Conservation (phyloP, 1,284 basidiomycete genomes). For the Ganoderma meredithae region DNA sequence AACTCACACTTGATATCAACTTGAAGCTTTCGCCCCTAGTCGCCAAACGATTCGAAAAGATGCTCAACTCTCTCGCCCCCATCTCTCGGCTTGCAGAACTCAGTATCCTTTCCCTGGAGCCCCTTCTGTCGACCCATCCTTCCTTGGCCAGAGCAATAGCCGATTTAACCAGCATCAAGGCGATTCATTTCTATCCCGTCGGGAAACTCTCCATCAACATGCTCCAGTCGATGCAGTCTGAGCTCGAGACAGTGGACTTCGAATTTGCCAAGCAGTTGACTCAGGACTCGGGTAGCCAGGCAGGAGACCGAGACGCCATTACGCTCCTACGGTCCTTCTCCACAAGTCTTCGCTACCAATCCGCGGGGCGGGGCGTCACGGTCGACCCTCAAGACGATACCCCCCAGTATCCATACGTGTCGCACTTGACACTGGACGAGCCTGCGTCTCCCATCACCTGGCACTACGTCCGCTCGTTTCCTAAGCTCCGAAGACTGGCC, state of each 20-base stretch:
- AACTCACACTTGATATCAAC: background rate
- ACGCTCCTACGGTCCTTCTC: background rate
- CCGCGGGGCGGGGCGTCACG: background rate
- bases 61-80: background rate
- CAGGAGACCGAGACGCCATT: background rate
- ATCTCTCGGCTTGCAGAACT: background rate
- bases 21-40: background rate
- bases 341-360: background rate
- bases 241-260: background rate
- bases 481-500: background rate
- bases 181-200: background rate
- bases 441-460: background rate
- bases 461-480: background rate
- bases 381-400: background rate
- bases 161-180: background rate
- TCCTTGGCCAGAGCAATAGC: background rate
- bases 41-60: background rate
- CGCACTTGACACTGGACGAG: background rate
- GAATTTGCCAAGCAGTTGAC: background rate
- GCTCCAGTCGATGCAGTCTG: background rate
- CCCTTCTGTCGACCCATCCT: background rate
- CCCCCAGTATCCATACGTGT: background rate
- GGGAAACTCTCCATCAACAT: background rate
- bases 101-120: background rate
- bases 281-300: background rate